phyloP scores from a whole-genome alignment of 2,329 filamentous ascomycete genomes.

The Penicillium sp. region DNA sequence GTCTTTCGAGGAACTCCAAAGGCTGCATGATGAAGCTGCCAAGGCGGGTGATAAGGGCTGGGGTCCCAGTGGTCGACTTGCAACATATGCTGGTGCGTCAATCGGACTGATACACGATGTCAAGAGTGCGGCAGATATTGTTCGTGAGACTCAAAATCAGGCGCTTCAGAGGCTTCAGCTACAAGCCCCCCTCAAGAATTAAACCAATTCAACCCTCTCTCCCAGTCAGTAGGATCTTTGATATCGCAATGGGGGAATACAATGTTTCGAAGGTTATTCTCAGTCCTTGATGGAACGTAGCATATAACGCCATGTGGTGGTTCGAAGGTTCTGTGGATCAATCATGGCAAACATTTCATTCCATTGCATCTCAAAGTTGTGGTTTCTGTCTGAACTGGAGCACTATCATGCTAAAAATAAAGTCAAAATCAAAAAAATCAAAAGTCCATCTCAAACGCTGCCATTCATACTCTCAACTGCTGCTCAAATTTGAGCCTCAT shows the following conservation, averaged over 20 bases:
- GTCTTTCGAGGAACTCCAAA: conserved; percentile 50
- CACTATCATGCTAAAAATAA: no score
- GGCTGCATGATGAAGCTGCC: conserved; percentile 43
- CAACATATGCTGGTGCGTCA: conserved; percentile 53
- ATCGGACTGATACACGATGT: conserved; percentile 49
- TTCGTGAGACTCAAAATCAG: conserved; percentile 29
- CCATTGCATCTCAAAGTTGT: no score
- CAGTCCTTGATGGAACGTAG: no score
- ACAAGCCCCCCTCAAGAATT: not conserved
- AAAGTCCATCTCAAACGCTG: no score
- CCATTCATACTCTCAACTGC: no score
- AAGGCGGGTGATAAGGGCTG: conserved; percentile 48
- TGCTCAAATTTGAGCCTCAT: no score
- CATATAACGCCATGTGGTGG: no score
- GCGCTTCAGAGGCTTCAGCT: conserved; percentile 12
- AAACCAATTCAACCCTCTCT: not conserved
- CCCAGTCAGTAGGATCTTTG: not conserved
- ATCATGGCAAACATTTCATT: not conserved
- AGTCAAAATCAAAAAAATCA: no score
- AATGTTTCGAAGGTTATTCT: not conserved
- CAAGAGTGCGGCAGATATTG: conserved; percentile 42
- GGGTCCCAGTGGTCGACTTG: conserved; percentile 51
- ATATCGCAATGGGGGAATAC: not conserved
- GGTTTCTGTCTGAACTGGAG: no score
- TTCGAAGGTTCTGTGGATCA: not conserved